Evolutionary conservation across 2,329 filamentous ascomycete species (phyloP).

Genomic region (Exophiala oligosperma): DNA sequence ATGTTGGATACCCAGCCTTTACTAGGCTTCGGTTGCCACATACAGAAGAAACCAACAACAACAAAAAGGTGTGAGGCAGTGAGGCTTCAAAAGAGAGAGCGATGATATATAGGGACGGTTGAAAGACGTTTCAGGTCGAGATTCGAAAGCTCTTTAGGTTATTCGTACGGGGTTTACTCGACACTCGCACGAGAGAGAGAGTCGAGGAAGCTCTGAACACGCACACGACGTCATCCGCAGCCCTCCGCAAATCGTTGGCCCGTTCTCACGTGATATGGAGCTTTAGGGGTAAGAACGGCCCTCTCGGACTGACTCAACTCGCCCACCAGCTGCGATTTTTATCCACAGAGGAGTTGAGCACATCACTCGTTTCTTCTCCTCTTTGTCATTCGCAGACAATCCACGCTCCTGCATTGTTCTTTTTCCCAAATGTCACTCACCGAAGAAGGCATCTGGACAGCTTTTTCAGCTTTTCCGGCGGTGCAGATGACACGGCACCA

Average conservation of each 20-base stretch:
- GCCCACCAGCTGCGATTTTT: too few species aligned
- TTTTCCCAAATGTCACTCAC: neutral
- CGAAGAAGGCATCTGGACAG: too few species aligned
- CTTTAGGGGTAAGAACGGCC: too few species aligned
- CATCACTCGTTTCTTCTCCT: neutral
- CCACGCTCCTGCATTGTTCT: neutral
- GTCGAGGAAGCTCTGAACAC: neutral
- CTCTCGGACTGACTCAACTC: too few species aligned
- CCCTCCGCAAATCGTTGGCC: neutral
- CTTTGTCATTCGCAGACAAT: neutral
- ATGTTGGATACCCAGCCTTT: slow-evolving; percentile 25
- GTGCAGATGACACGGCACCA: too few species aligned
- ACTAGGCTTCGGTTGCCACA: slow-evolving; percentile 23
- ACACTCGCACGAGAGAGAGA: too few species aligned
- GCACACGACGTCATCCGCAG: neutral
- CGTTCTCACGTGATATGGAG: neutral
- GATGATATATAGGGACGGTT: too few species aligned
- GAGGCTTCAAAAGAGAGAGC: too few species aligned
- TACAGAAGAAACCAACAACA: neutral
- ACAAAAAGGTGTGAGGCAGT: neutral
- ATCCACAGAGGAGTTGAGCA: neutral
- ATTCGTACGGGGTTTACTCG: too few species aligned
- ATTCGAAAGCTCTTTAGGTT: neutral
- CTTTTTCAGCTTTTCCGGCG: too few species aligned
- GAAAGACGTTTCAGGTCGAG: too few species aligned